These are phyloP conservation scores for Hydnomerulius pinastri DNA, from an alignment of 768 basidiomycete species.

Conservation along the genomic window DNA sequence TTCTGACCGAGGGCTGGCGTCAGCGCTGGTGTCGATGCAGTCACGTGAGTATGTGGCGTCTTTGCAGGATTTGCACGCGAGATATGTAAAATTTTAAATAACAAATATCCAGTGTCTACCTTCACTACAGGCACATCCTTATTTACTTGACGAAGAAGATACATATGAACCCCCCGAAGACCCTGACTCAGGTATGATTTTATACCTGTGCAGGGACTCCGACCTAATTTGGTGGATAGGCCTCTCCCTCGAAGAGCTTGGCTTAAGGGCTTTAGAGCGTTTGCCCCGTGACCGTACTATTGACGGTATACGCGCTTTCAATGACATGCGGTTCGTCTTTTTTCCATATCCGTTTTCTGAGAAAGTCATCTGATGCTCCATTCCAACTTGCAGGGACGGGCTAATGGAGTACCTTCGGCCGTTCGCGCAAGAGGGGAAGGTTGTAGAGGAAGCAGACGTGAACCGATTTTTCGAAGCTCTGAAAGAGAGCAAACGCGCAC, in stretches of 20 bases:
- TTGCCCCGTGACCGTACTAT: slow-evolving; percentile 80
- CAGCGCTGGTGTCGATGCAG: slow-evolving; percentile 79
- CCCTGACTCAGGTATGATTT: slow-evolving; percentile 70
- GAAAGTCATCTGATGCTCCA: not conserved
- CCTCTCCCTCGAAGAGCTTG: slow-evolving; percentile 80
- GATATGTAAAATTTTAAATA: not conserved
- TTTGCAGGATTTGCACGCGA: slow-evolving; percentile 2
- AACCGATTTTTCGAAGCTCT: slow-evolving; percentile 63
- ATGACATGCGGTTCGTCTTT: slow-evolving; percentile 68
- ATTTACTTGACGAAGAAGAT: slow-evolving; percentile 75
- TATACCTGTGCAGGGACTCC: not conserved
- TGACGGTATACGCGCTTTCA: slow-evolving; percentile 83
- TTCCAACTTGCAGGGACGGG: slow-evolving; percentile 53
- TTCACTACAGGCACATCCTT: slow-evolving; percentile 53
- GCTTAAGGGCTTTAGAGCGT: slow-evolving; percentile 72
- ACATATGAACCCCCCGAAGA: slow-evolving; percentile 86
- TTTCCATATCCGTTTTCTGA: not conserved
- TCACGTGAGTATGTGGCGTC: slow-evolving; percentile 42
- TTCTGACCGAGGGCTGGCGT: slow-evolving; percentile 73
- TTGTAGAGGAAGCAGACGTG: slow-evolving; percentile 74
- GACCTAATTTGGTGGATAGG: slow-evolving; percentile 38
- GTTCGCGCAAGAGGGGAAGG: slow-evolving; percentile 75
- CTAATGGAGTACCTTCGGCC: slow-evolving; percentile 72
- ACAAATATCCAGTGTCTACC: slow-evolving; percentile 56
- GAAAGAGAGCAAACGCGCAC: slow-evolving; percentile 30